These are phyloP conservation scores for Penicillium sp. DNA, from an alignment of 2,329 filamentous ascomycete species.

Conservation along the genomic window DNA sequence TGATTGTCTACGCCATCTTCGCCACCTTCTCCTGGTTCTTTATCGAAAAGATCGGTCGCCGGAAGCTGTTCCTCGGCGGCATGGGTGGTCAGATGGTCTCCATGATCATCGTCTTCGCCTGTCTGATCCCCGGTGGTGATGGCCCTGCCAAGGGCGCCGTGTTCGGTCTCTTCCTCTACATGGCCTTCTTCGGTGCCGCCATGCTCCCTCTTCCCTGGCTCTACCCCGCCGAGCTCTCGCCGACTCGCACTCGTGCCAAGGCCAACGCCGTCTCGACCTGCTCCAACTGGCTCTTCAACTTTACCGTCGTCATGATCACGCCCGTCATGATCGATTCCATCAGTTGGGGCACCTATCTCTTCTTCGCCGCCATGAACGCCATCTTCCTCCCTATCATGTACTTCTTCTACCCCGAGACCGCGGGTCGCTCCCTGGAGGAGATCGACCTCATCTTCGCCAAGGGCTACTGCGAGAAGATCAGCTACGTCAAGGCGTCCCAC, in stretches of 20 bases:
- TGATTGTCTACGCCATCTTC: constrained; percentile 42
- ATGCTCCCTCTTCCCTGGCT: constrained; percentile 60
- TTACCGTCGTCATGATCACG: constrained; percentile 49
- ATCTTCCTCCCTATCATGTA: constrained; percentile 48
- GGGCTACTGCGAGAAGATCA: constrained; percentile 39
- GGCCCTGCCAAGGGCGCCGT: constrained; percentile 35
- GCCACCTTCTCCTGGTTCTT: constrained; percentile 44
- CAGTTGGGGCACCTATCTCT: constrained; percentile 41
- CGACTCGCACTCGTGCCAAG: constrained; percentile 51
- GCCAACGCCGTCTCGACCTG: constrained; percentile 51
- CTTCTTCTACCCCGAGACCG: constrained; percentile 51
- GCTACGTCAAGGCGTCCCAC: constrained; percentile 30
- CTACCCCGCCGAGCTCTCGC: constrained; percentile 48
- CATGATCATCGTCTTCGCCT: constrained; percentile 38
- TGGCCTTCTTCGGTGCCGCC: constrained; percentile 61
- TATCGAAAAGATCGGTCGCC: constrained; percentile 46
- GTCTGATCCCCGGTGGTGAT: constrained; percentile 28
- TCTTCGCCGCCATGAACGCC: constrained; percentile 39
- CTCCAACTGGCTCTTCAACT: constrained; percentile 54
- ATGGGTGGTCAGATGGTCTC: constrained; percentile 35
- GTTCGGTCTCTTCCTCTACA: constrained; percentile 63
- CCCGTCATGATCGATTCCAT: constrained; percentile 38
- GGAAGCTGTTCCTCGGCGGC: constrained; percentile 38
- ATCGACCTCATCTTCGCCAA: constrained; percentile 43
- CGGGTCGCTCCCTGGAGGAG: constrained; percentile 40